Base-by-base conservation (phyloP, 164 flowering plant genomes). In the Buxus sempervirens region DNA sequence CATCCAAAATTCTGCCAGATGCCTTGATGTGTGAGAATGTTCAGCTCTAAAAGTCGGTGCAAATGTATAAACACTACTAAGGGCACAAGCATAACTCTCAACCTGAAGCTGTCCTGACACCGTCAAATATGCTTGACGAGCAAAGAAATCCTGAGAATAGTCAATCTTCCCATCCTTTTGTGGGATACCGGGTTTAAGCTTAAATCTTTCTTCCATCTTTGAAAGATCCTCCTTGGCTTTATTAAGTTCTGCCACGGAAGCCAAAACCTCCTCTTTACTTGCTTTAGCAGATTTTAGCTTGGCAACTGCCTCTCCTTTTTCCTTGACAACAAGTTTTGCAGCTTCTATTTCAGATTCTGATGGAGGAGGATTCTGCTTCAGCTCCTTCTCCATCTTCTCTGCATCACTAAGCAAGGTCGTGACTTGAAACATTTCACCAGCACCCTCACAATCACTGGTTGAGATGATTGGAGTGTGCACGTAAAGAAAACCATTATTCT, bases 21-120 rank as follows among this genome's bases (percentile, higher is more conserved):
- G 98, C 81, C 98, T 90, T 55, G 98, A 84, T 22, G 98, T 94
- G 66, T 94, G 97, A 42, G 98, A 94, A 48, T 91, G 66, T 62
- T 94, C 98, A 38, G 98, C 98, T 64, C 98, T 84, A 55, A 94
- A 93, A 49, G 98, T 94, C 22, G 98, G 98, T 22, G 97, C 98
- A 82, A 94, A 94, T 19, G 96, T 94, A 66, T 94, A 94, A 16
- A 94, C 98, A 76, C 81, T 90, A 59, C 96, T 86, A 53, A 94
- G 80, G 25, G 88, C 87, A 81, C 97, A 94, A 22, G 93, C 97
- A 82, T 73, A 94, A 42, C 93, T 82, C 73, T 94, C 98, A 65
- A 85, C 96, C 77, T 94, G 97, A 32, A 94, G 80, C 68, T 94
- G 96, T 4, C 97, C 98, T 38, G 98, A 94, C 18, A 94, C 97